These are phyloP conservation scores for Phlebiopsis flavidoalba DNA, from an alignment of 768 basidiomycete species.

Conservation along the genomic window DNA sequence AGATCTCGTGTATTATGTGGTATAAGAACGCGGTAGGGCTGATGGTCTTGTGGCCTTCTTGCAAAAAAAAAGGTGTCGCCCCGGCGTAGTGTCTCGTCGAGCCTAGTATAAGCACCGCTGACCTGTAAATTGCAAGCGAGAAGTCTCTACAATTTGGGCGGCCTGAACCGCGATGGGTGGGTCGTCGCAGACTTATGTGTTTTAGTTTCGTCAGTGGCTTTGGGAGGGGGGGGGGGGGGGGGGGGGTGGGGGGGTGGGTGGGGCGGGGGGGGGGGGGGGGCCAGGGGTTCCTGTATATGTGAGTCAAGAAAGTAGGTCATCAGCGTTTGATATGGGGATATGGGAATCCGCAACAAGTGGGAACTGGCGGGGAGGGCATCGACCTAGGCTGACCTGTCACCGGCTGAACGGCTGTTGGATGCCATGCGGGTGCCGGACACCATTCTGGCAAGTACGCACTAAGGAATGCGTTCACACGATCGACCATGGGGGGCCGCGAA, in stretches of 20 bases:
- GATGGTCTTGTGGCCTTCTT: background rate
- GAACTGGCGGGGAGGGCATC: background rate
- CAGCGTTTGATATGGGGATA: background rate
- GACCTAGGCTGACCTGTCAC: too few relatives aligned
- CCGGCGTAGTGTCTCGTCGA: background rate
- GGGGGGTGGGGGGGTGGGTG: too few relatives aligned
- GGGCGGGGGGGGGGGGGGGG: too few relatives aligned
- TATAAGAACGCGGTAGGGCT: background rate
- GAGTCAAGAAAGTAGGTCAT: background rate
- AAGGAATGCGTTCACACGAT: background rate
- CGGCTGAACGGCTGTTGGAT: too few relatives aligned
- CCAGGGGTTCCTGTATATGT: too few relatives aligned
- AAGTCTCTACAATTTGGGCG: background rate
- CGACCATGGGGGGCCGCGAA: background rate
- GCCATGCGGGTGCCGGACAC: constrained; percentile 7
- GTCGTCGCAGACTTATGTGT: background rate
- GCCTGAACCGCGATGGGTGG: background rate
- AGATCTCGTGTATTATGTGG: background rate
- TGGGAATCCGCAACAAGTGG: constrained; percentile 1
- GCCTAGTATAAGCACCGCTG: background rate
- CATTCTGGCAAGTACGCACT: constrained; percentile 2
- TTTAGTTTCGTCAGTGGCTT: background rate
- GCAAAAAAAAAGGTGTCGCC: too few relatives aligned
- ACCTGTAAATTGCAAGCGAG: background rate
- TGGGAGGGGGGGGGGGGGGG: too few relatives aligned